Base-by-base conservation (phyloP, 2,329 filamentous ascomycete genomes). In the Trichophyton equinum region DNA sequence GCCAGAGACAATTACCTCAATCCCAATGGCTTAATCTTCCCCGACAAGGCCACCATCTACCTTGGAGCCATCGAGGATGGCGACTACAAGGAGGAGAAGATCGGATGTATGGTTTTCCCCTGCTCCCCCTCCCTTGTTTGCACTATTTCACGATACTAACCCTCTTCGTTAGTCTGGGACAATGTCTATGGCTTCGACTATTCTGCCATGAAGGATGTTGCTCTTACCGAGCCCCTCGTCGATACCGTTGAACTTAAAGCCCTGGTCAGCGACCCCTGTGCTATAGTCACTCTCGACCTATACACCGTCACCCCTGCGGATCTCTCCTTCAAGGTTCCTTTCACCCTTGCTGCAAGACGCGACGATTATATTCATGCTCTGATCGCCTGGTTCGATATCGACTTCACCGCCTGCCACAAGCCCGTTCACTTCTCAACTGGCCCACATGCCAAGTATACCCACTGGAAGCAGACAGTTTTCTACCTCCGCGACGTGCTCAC, bases 391-490 rank as follows among this genome's bases (percentile, higher is more conserved):
- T 99, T 99, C 78, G 94, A 99, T 73, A 97, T 99, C 69, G 92
- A 97, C 72, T 99, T 99, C 78, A 88, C 89, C 58, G 91, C 91
- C 62, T 97, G 94, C 83, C 94, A 99, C 83, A 97, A 97, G 83
- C 89, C 91, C 36, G 91, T 99, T 72, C 85, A 86, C 71, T 99
- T 99, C 82, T 95, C 89, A 60, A 99, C 94, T 18, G 94, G 94
- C 22, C 94, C 94, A 30, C 94, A 97, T 78, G 95, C 92, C 69
- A 97, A 96, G 79, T 97, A 97, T 79, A 99, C 94, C 18, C 94
- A 99, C 82, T 99, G 94, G 94, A 99, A 99, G 80, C 94, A 99
- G 81, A 99, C 94, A 11, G 94, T 99, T 64, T 97, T 99, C 79
- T 99, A 99, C 78, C 81, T 99, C 65, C 85, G 88, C 70, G 91